Base-by-base conservation (phyloP, 2,329 filamentous ascomycete species). In the Epichloe elymi region DNA sequence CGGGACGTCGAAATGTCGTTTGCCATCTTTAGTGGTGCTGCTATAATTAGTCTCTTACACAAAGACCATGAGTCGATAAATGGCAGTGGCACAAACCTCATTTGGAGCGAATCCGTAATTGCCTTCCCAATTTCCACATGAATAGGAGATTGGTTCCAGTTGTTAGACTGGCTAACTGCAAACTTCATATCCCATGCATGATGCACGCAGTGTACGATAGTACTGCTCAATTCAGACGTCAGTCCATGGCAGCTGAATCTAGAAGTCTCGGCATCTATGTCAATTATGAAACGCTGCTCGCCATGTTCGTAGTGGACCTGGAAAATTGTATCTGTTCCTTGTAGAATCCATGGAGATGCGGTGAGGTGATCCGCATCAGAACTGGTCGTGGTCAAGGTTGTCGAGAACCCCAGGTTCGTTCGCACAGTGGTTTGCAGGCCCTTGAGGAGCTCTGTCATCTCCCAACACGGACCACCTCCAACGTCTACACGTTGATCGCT, bases 181-280 rank as follows among this genome's bases (percentile, higher is more conserved):
- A 65, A 48, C 15, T 63, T 59, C 30, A 67, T 51, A 45, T 66
- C 65, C 65, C 65, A 67, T 1, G 64, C 59, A 10, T 59, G 56
- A 5, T 52, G 53, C 5, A 60, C 51, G 35, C 65, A 67, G 30
- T 67, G 65, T 2, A 67, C 44, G 36, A 58, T 59, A 3, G 62
- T 45, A n/a, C 50, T 37, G 2, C 55, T 57, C 2, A 63, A 14
- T 14, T 63, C 59, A 12, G 57, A 46, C 5, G 14, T 36, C 26
- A 46, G 35, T 2, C 58, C 55, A 30, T 54, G 54, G 37, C 58
- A 65, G 14, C 46, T 45, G 49, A 60, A 56, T 2, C 48, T 30
- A 20, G 61, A 62, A 0, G 53, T 62, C 4, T 58, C 41, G 6
- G 61, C 59, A 20, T 66, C 57, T 1, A 67, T 52, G 19, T 62